Percentiles rank a stretch among this genome's conserved stretches.
These are phyloP conservation scores for Balamuthia mandrillaris DNA, from an alignment of 208 protist genomes.

Conservation along the genomic window DNA sequence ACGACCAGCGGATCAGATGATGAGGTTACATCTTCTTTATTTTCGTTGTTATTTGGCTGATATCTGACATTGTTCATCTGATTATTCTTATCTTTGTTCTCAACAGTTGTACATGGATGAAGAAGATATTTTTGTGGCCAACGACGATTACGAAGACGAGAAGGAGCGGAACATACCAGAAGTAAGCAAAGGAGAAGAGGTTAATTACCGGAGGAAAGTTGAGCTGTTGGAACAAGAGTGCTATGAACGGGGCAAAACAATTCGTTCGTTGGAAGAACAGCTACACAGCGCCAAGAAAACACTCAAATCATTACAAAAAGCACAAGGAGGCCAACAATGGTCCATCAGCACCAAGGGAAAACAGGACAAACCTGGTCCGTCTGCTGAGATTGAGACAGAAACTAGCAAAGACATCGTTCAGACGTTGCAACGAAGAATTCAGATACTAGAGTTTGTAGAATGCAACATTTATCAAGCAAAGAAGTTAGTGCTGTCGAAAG, in stretches of 20 bases:
- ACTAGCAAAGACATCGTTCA: too few species aligned
- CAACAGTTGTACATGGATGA: not conserved
- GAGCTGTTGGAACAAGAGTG: slow-evolving; percentile 10
- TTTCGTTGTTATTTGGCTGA: not conserved
- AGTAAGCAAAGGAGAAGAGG: not conserved
- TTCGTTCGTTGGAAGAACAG: too few species aligned
- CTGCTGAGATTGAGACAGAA: too few species aligned
- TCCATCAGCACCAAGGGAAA: too few species aligned
- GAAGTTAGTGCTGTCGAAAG: too few species aligned
- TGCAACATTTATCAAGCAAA: too few species aligned
- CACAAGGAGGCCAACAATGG: too few species aligned
- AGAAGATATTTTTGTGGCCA: not conserved
- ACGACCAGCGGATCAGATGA: not conserved
- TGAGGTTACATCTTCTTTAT: not conserved
- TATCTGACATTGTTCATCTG: not conserved
- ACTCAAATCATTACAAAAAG: too few species aligned
- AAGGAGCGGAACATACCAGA: not conserved
- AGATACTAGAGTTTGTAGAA: too few species aligned
- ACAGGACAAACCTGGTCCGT: too few species aligned
- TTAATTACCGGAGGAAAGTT: not conserved
- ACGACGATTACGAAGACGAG: not conserved
- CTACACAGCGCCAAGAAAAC: too few species aligned
- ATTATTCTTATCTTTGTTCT: not conserved
- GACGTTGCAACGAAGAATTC: too few species aligned
- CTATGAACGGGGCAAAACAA: slow-evolving; percentile 13